Evolutionary conservation across 495 filamentous ascomycete genomes (phyloP).

Genomic region (Lasiosphaeria hispida): DNA sequence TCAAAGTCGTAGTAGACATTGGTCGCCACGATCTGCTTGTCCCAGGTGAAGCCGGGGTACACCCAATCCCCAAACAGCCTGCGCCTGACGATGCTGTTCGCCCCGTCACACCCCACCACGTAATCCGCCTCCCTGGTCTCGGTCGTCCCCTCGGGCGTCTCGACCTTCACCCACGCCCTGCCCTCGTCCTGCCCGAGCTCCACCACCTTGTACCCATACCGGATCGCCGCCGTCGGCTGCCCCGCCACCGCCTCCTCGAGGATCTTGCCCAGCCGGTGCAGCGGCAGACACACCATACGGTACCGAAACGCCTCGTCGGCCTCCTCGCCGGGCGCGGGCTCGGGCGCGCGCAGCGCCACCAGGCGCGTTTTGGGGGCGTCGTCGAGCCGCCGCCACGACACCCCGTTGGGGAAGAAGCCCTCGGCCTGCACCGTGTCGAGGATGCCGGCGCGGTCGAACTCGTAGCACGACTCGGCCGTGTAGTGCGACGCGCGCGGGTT

Average conservation of each 20-base stretch:
- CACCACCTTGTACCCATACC: constrained; percentile 36
- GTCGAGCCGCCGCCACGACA: constrained; percentile 50
- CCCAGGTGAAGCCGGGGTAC: constrained; percentile 58
- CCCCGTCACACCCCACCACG: constrained; percentile 60
- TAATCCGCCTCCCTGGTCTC: constrained; percentile 33
- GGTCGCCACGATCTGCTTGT: constrained; percentile 60
- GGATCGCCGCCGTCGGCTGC: constrained; percentile 10
- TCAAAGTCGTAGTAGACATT: constrained; percentile 40
- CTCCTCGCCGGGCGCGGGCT: constrained; percentile 4
- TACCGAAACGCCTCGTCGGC: constrained; percentile 34
- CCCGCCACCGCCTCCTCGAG: constrained; percentile 16
- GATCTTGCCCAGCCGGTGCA: constrained; percentile 41
- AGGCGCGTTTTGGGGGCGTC: constrained; percentile 31
- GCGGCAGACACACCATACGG: constrained; percentile 47
- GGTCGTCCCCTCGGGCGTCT: constrained; percentile 29
- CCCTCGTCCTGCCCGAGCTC: constrained; percentile 41
- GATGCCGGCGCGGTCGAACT: constrained; percentile 51
- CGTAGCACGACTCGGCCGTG: constrained; percentile 39
- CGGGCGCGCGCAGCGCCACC: constrained; percentile 19
- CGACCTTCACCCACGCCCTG: constrained; percentile 43
- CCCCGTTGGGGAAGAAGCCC: constrained; percentile 42
- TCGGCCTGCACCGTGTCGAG: constrained; percentile 42
- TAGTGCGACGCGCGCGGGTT: constrained; percentile 58
- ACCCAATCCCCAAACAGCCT: constrained; percentile 52
- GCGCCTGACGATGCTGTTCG: constrained; percentile 52